phyloP scores from a whole-genome alignment of 345 rosid species.

The Anastatica hierochuntica region DNA sequence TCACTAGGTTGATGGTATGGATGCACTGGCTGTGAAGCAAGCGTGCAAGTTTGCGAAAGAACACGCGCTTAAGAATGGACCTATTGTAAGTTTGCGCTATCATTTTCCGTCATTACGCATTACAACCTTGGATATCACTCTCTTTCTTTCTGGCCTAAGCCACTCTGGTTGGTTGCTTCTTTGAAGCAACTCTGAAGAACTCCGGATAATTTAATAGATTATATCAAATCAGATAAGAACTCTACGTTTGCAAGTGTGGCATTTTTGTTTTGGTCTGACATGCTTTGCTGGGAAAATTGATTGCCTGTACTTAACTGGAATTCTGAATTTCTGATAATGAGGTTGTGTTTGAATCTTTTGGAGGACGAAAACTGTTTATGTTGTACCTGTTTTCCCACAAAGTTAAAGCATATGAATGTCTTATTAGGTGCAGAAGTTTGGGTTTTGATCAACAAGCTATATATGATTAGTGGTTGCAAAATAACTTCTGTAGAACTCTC shows the following conservation, averaged over 20 bases:
- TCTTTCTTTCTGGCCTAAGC: background rate
- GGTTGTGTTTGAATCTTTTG: background rate
- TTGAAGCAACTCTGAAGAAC: background rate
- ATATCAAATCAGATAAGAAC: background rate
- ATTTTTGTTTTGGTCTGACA: background rate
- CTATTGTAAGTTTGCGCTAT: conserved; percentile 79
- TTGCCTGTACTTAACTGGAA: background rate
- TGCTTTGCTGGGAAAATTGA: background rate
- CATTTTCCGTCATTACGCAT: too few relatives aligned
- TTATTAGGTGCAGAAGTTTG: too few relatives aligned
- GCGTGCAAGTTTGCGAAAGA: conserved; percentile 88
- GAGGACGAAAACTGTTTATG: background rate
- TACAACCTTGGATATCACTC: background rate
- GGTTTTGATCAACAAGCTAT: too few relatives aligned
- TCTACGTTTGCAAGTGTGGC: background rate
- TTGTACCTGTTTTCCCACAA: background rate
- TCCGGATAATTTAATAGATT: background rate
- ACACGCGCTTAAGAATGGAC: conserved; percentile 79
- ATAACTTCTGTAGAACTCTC: too few relatives aligned
- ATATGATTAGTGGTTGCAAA: too few relatives aligned
- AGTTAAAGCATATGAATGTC: background rate
- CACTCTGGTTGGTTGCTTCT: too few relatives aligned
- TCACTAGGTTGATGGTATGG: conserved; percentile 99
- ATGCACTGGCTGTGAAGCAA: conserved; percentile 78
- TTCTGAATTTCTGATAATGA: background rate